A percentile compares a stretch with the other conserved stretches of the same genome.
Evolutionary conservation across 139 green algal species (phyloP).

Genomic region (Chlorella sp.): DNA sequence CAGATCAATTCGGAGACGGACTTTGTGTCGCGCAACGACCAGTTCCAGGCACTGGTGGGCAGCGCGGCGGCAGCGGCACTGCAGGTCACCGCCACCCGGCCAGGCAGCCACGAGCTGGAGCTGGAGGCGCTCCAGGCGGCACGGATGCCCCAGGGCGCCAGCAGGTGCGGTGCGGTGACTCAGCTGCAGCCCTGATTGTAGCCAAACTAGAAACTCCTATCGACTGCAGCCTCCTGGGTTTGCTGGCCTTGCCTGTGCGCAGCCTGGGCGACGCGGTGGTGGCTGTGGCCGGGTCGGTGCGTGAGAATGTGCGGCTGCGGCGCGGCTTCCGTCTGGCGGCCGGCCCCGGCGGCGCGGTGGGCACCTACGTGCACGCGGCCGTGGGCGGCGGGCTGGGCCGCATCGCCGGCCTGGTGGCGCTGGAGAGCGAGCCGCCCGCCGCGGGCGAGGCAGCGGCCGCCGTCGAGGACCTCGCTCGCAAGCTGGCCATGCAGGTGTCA

Average conservation of each 20-base stretch:
- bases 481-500: conserved; percentile 62
- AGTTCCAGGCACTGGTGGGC: conserved; percentile 76
- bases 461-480: conserved; percentile 44
- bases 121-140: background rate
- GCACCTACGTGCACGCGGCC: conserved; percentile 67
- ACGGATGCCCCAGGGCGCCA: background rate
- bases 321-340: conserved; percentile 50
- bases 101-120: conserved; percentile 5
- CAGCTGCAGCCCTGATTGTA: background rate
- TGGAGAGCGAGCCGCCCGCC: conserved; percentile 25
- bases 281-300: conserved; percentile 63
- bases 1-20: conserved; percentile 97
- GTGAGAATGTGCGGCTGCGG: conserved; percentile 84
- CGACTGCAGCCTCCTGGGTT: background rate
- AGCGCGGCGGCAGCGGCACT: conserved; percentile 63
- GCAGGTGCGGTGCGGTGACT: background rate
- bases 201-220: background rate
- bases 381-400: conserved; percentile 55
- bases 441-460: background rate
- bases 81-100: conserved; percentile 7
- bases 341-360: conserved; percentile 31
- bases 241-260: background rate
- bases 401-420: conserved; percentile 51
- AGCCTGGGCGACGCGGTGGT: conserved; percentile 60
- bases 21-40: conserved; percentile 86